A percentile compares a stretch with the other conserved stretches of the same genome.
These are phyloP conservation scores for Thamnidium elegans DNA, from an alignment of 192 early-diverging fungal species.

Conservation along the genomic window DNA sequence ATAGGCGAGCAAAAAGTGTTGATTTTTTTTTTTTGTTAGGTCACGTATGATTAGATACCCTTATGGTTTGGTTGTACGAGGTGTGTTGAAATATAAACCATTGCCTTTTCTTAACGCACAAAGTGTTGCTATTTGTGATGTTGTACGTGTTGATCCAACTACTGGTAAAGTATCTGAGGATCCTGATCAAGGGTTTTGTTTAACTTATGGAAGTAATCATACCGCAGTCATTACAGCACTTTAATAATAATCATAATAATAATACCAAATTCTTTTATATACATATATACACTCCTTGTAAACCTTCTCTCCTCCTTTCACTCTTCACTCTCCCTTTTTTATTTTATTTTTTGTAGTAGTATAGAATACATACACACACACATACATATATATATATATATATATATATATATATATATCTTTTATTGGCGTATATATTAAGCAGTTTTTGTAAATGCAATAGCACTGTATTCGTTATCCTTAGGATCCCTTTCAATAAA, in stretches of 20 bases:
- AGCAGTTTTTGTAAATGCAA: conserved; percentile 43
- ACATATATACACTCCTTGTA: no score
- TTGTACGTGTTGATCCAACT: conserved; percentile 30
- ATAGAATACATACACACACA: no score
- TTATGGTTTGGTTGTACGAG: conserved; percentile 33
- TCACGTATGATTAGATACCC: conserved; percentile 38
- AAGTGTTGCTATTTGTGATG: conserved; percentile 36
- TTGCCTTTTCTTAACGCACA: conserved; percentile 22
- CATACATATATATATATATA: no score
- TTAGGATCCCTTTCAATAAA: conserved; percentile 69
- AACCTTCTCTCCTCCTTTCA: no score
- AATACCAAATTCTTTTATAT: no score
- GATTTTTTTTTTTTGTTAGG: conserved; percentile 9
- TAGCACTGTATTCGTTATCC: conserved; percentile 60
- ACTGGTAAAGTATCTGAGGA: conserved; percentile 33
- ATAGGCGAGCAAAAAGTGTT: background rate
- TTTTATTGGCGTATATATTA: background rate
- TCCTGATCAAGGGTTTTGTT: conserved; percentile 33
- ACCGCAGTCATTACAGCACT: no score
- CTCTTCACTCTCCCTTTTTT: no score
- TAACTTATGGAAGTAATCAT: conserved; percentile 10
- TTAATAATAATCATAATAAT: no score
- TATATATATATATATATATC: no score
- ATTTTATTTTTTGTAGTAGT: no score
- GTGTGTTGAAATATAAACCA: conserved; percentile 31